Evolutionary conservation across 2,329 filamentous ascomycete species (phyloP), one percentile per base, ranked within the genome.

Genomic region (Neurospora sp.): DNA sequence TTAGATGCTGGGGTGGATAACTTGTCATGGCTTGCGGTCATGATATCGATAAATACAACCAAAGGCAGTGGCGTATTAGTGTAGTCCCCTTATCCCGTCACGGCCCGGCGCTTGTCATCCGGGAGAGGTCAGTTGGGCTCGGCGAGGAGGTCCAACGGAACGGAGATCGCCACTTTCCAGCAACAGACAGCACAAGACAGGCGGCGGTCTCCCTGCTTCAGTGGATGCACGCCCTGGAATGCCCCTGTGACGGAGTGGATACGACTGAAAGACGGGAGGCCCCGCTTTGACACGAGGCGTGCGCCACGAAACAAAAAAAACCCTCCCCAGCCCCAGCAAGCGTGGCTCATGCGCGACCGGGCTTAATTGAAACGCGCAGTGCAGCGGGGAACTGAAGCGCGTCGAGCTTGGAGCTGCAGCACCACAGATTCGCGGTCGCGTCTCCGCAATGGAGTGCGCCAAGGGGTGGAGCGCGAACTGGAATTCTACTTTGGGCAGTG

Each of bases 81-180:
- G 17, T 15, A 40, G 39, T 46, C 13, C 2, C 17, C 28, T 17
- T 36, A n/a, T 9, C 8, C 67, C 11, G 28, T 39, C 38, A 38
- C 66, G 38, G 40, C 28, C 23, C 11, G 39, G 67, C 67, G 67
- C 67, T 52, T 58, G 46, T 33, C n/a, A 40, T 43, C 42, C 67
- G 67, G 23, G 67, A 52, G 42, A 52, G 17, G 43, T 68, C 23
- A 58, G 36, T 40, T 68, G 67, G 67, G 38, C 19, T 68, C 66
- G 36, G 36, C 33, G 19, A 67, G 17, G 39, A 19, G 13, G 39
- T 43, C 42, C 46, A 33, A 58, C 52, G 15, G 46, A 70, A 67
- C 74, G 74, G 73, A 75, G 74, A 74, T 75, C 73, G 74, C 74
- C 74, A 69, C 70, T 58, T 75, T 75, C 73, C 73, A 74, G 23